Percentiles rank a stretch among this genome's conserved stretches.
Evolutionary conservation across 768 basidiomycete genomes (phyloP).

Genomic region (Vishniacozyma victoriae): DNA sequence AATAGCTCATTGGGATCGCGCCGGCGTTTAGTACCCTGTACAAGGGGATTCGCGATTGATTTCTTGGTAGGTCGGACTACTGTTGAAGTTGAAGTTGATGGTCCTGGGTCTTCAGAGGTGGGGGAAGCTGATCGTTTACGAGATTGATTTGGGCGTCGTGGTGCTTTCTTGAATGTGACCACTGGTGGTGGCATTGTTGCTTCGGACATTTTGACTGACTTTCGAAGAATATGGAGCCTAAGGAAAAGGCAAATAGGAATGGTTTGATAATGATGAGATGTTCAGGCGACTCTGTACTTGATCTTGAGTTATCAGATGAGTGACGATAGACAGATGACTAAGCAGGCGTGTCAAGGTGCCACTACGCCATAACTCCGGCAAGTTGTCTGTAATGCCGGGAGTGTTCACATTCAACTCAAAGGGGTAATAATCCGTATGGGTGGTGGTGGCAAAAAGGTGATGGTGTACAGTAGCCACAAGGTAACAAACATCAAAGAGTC

Average conservation of each 20-base stretch:
- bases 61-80: conserved; percentile 76
- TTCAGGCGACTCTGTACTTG: no score
- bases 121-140: conserved; percentile 72
- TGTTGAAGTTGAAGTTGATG: conserved; percentile 19
- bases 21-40: conserved; percentile 67
- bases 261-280: not conserved
- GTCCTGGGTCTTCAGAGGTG: conserved; percentile 9
- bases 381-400: no score
- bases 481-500: no score
- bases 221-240: not conserved
- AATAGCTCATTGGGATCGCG: conserved; percentile 53
- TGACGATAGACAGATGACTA: no score
- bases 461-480: no score
- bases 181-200: conserved; percentile 22
- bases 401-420: no score
- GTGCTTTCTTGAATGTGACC: conserved; percentile 86
- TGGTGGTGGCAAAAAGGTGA: no score
- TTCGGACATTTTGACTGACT: conserved; percentile 6
- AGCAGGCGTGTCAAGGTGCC: no score
- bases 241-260: not conserved
- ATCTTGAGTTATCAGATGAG: no score
- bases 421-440: no score
- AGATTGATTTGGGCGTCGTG: conserved; percentile 66
- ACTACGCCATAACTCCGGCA: no score
- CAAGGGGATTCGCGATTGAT: conserved; percentile 62